Base-by-base conservation (phyloP, 192 early-diverging fungal species). In the Chytriomyces hyalinus region DNA sequence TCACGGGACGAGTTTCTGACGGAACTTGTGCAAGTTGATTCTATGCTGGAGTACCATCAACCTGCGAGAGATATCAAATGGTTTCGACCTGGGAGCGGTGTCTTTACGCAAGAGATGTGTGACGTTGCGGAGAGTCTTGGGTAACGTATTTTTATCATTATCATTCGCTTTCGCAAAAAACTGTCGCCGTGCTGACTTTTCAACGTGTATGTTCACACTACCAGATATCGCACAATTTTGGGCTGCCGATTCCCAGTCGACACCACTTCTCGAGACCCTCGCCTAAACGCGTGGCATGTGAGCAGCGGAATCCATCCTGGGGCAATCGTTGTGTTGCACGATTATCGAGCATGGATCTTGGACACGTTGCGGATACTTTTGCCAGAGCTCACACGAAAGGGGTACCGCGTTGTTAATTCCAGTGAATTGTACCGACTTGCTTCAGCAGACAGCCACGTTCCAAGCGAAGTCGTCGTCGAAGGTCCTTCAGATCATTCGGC, bases 191-290 rank as follows among this genome's bases (percentile, higher is more conserved):
- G 13, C 20, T 13, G 53, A 57, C 53, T 57, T 13, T 57, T 57
- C 15, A 57, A 13, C 3, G 15, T 13, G 3, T 57, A 36, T 36
- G 36, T 2, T 36, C 36, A 36, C 36, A 2, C 53, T 20, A 57
- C 20, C 53, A 57, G 53, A 1, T 79, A 79, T 47, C 15, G 26
- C 10, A 79, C 78, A 11, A 62, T 74, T 10, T 50, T 79, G 11
- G 78, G 78, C 13, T 79, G 78, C 50, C 61, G 70, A 10, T 79
- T 79, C 53, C 78, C 78, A 24, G 70, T 74, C 8, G 78, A 79
- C 24, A 72, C 78, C 11, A 64, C 70, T 11, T 65, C 64, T 6
- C 44, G 44, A 9, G 65, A 79, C 67, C 78, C 78, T 9, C 28
- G 53, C 17, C 49, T 79, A 7, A 79, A 79, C 49, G 49, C 78